phyloP scores from a whole-genome alignment of 148 eudicot species.

The Silene uniflora region DNA sequence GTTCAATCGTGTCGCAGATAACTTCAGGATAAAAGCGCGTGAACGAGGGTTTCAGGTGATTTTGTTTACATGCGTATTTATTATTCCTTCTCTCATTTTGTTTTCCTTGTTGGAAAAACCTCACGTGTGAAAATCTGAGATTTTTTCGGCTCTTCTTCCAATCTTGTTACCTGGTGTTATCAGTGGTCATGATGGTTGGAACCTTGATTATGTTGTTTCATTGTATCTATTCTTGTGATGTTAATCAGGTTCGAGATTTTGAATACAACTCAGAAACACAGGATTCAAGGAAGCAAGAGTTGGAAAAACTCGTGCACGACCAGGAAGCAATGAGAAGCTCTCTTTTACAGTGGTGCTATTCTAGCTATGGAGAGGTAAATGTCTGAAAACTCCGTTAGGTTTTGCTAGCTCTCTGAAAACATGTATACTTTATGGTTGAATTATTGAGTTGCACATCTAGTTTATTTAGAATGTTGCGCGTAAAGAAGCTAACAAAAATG shows the following conservation, averaged over 20 bases:
- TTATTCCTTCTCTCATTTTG: background rate
- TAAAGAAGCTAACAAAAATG: constrained; percentile 11
- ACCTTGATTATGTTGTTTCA: background rate
- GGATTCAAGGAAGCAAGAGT: constrained; percentile 75
- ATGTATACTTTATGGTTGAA: background rate
- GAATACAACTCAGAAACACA: constrained; percentile 79
- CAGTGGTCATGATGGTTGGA: background rate
- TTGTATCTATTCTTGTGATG: constrained; percentile 9
- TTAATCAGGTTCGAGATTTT: constrained; percentile 80
- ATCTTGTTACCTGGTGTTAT: no score
- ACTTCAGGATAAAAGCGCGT: constrained; percentile 77
- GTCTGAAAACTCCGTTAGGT: background rate
- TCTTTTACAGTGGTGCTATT: constrained; percentile 92
- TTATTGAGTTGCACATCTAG: background rate
- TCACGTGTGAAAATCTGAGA: background rate
- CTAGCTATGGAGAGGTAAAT: constrained; percentile 95
- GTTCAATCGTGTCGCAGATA: constrained; percentile 84
- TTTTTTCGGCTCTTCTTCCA: background rate
- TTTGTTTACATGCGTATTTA: constrained; percentile 2
- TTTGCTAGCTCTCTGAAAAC: background rate
- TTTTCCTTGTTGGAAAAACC: constrained; percentile 10
- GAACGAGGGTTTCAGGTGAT: constrained; percentile 86
- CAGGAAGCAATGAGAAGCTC: constrained; percentile 81
- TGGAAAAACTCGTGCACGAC: constrained; percentile 72
- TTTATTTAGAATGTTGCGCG: no score